phyloP scores from a whole-genome alignment of 805 yeast genomes.

The Millerago galiae region DNA sequence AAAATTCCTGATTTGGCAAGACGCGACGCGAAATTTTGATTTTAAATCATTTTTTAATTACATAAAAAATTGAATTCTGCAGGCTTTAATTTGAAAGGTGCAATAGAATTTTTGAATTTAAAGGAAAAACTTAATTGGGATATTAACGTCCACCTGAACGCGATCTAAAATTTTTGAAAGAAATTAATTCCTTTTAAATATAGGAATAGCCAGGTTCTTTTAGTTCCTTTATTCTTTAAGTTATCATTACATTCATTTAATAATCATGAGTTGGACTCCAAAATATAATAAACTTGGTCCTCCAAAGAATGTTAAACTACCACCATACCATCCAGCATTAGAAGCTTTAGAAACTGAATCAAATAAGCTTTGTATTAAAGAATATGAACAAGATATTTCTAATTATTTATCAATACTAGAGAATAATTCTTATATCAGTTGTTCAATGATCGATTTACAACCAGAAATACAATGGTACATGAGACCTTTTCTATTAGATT shows the following conservation, averaged over 20 bases:
- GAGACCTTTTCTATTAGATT: conserved; percentile 74
- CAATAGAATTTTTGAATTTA: neutral
- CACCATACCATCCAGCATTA: conserved; percentile 30
- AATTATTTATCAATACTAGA: conserved; percentile 36
- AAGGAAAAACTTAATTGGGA: conserved; percentile 2
- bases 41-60: neutral
- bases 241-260: neutral
- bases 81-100: conserved; percentile 3
- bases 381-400: conserved; percentile 37
- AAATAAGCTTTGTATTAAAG: conserved; percentile 33
- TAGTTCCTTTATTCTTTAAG: neutral
- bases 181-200: conserved; percentile 4
- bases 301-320: conserved; percentile 23
- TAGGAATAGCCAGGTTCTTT: neutral
- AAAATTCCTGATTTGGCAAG: conserved; percentile 1
- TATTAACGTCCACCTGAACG: conserved; percentile 2
- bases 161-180: neutral
- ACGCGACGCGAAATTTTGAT: conserved; percentile 5
- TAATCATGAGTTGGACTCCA: conserved; percentile 17
- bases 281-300: conserved; percentile 21
- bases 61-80: neutral
- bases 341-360: conserved; percentile 40
- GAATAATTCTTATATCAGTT: conserved; percentile 21
- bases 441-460: conserved; percentile 68
- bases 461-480: conserved; percentile 79